phyloP scores from a whole-genome alignment of 1,284 basidiomycete species.

The Hemileia vastatrix region DNA sequence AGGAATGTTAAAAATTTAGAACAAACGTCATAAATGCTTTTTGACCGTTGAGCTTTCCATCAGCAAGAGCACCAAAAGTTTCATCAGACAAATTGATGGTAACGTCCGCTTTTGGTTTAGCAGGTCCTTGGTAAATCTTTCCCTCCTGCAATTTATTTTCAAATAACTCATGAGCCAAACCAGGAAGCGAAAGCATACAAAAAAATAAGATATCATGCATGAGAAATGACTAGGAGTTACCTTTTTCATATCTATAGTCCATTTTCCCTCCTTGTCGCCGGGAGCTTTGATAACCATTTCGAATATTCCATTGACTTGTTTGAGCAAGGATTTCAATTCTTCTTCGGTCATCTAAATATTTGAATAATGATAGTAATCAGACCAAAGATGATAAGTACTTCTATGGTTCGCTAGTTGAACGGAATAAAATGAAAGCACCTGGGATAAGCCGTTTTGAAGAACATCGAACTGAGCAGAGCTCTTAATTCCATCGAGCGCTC shows the following conservation, averaged over 20 bases:
- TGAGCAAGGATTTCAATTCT: constrained; percentile 12
- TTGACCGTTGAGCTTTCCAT: constrained; percentile 59
- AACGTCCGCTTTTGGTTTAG: constrained; percentile 57
- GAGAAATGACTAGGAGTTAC: constrained; percentile 28
- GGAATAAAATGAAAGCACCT: not conserved
- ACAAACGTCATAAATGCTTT: constrained; percentile 47
- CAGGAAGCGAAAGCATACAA: not conserved
- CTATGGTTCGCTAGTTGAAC: too few species aligned
- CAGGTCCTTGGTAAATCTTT: constrained; percentile 65
- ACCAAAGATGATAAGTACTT: not conserved
- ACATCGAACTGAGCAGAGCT: constrained; percentile 9
- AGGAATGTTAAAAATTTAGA: constrained; percentile 46
- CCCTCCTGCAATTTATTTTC: constrained; percentile 50
- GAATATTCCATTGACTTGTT: constrained; percentile 63
- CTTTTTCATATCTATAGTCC: constrained; percentile 92
- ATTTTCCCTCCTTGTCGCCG: constrained; percentile 58
- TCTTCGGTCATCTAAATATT: constrained; percentile 7
- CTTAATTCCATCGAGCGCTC: constrained; percentile 16
- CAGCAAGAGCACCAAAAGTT: constrained; percentile 49
- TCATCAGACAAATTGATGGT: constrained; percentile 58
- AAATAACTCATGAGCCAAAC: not conserved
- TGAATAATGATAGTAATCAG: not conserved
- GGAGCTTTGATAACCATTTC: constrained; percentile 74
- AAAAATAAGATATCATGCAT: not conserved
- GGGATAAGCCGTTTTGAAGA: not conserved